Evolutionary conservation across 2,329 filamentous ascomycete genomes (phyloP), one percentile per base, ranked within the genome.

Genomic region (Periconia sp.): DNA sequence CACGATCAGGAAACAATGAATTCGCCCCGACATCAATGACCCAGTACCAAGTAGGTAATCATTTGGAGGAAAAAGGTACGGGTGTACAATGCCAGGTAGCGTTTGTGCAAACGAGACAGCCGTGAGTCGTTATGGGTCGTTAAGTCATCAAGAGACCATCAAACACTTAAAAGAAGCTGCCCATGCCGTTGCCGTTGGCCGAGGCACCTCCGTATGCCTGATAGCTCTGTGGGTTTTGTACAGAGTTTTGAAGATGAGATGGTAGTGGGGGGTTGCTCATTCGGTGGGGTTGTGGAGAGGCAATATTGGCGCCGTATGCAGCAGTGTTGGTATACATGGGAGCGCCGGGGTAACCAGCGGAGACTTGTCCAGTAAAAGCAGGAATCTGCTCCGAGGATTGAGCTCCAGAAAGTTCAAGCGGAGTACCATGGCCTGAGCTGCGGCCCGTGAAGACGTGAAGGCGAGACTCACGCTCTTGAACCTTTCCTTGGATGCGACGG

Each of bases 401-500:
- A 49, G 69, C 68, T 19, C 59, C 59, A 1, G 58, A 49, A n/a
- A 37, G 33, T 11, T 57, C 60, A 52, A 66, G 64, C 14, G 71
- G 70, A 13, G 71, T 72, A 14, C 54, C 64, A 23, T 69, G 64
- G 7, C 65, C 65, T 31, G 66, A 66, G 42, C 53, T 46, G 35
- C 67, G 70, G 27, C 69, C 68, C 19, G 67, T 66, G 55, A 59
- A 71, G 14, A 65, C 62, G 33, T 64, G 60, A 20, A 74, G 62
- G 27, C 70, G 70, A 54, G 62, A 62, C 61, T 86, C 83, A 44
- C 79, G 76, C 49, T 82, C 82, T 65, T 81, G 76, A 53, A 99
- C 89, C 81, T 97, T 97, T 71, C 89, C 89, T 70, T 90, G 88
- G 66, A 97, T 95, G 57, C 94, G 91, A 62, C 94, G 92, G 49